phyloP scores from a whole-genome alignment of 805 yeast species.

The Candida oleophila region DNA sequence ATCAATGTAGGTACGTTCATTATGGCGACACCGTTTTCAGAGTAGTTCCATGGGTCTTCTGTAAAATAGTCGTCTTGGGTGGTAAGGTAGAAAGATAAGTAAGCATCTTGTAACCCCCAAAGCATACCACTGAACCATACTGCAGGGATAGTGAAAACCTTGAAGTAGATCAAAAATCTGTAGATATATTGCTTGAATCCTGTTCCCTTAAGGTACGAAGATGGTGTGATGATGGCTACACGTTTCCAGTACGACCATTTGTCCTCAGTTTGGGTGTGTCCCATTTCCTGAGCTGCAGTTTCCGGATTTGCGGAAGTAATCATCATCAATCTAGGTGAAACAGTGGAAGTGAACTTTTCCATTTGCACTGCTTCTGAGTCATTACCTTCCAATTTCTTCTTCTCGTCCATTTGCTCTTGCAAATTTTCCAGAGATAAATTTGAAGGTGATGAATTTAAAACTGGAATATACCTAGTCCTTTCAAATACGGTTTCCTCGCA shows the following conservation, averaged over 20 bases:
- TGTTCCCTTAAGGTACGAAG: slow-evolving; percentile 58
- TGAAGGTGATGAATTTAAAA: slow-evolving; percentile 4
- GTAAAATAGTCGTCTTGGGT: slow-evolving; percentile 69
- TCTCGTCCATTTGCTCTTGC: too few relatives aligned
- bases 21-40: slow-evolving; percentile 61
- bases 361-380: too few relatives aligned
- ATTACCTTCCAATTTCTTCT: too few relatives aligned
- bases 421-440: slow-evolving; percentile 8
- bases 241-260: slow-evolving; percentile 45
- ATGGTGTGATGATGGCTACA: slow-evolving; percentile 51
- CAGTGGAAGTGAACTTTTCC: too few relatives aligned
- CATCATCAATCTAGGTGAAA: slow-evolving; percentile 4
- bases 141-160: slow-evolving; percentile 64
- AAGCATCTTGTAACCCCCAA: slow-evolving; percentile 81
- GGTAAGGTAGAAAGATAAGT: slow-evolving; percentile 70
- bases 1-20: slow-evolving; percentile 41
- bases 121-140: slow-evolving; percentile 65
- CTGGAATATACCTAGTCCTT: slow-evolving; percentile 38
- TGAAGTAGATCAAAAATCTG: slow-evolving; percentile 50
- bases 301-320: slow-evolving; percentile 5
- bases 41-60: slow-evolving; percentile 64
- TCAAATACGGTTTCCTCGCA: slow-evolving; percentile 75
- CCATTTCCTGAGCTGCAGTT: slow-evolving; percentile 2
- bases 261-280: slow-evolving; percentile 33
- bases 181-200: slow-evolving; percentile 66